Conservation (phyloP, 345 rosid genomes). For the Moricandia arvensis region DNA sequence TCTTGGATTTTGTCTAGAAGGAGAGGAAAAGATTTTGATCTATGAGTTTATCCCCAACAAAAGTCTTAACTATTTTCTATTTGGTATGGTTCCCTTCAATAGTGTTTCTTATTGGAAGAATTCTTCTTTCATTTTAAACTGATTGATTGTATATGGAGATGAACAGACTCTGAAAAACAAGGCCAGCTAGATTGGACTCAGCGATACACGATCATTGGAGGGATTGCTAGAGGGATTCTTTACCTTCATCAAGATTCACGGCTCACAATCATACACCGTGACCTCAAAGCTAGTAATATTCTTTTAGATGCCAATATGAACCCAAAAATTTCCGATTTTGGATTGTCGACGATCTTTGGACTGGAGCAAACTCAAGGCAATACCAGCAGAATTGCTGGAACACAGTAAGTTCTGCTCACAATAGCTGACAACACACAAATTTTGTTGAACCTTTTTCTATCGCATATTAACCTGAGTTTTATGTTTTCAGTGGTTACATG, state of each 20-base stretch:
- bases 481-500: conserved; percentile 23
- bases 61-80: conserved; percentile 43
- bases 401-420: conserved; percentile 24
- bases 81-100: conserved; percentile 15
- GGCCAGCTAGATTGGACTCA: conserved; percentile 24
- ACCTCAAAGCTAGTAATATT: conserved; percentile 38
- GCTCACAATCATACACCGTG: conserved; percentile 34
- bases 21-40: conserved; percentile 46
- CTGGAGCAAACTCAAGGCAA: conserved; percentile 30
- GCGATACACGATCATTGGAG: conserved; percentile 32
- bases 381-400: conserved; percentile 36
- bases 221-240: conserved; percentile 33
- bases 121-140: not conserved
- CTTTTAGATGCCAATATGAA: conserved; percentile 31
- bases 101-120: not conserved
- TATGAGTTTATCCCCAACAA: conserved; percentile 51
- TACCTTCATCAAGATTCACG: conserved; percentile 43
- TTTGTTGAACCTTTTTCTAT: not conserved
- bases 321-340: conserved; percentile 40
- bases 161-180: conserved; percentile 38
- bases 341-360: conserved; percentile 27
- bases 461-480: not conserved
- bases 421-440: not conserved
- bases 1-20: conserved; percentile 49
- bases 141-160: not conserved